Percentiles rank a stretch among this genome's conserved stretches.
phyloP scores from a whole-genome alignment of 2,329 filamentous ascomycete genomes.

The Aspergillus oerlinghausenensis region DNA sequence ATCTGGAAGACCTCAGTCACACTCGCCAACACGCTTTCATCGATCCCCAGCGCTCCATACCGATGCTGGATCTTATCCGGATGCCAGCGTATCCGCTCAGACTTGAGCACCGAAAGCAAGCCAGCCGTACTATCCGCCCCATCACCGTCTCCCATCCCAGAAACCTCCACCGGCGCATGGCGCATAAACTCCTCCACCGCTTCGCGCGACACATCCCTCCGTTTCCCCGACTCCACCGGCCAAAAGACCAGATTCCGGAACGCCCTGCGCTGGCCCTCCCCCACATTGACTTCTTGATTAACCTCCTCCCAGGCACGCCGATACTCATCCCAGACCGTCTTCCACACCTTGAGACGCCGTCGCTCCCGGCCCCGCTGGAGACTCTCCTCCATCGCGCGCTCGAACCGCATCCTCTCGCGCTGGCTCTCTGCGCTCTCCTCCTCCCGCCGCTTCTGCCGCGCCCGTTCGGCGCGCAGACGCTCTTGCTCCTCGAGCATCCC shows the following conservation, averaged over 20 bases:
- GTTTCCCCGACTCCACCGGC: conserved; percentile 64
- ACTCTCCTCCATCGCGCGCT: conserved; percentile 64
- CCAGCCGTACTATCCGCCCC: conserved; percentile 24
- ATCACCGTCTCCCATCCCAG: background rate
- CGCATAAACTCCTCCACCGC: conserved; percentile 67
- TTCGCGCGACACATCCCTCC: conserved; percentile 53
- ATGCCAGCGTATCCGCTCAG: conserved; percentile 90
- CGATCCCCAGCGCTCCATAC: conserved; percentile 66
- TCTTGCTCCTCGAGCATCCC: conserved; percentile 74
- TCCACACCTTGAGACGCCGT: conserved; percentile 42
- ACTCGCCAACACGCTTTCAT: conserved; percentile 65
- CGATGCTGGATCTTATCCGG: conserved; percentile 96
- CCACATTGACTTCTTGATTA: conserved; percentile 17
- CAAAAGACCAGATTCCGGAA: conserved; percentile 56
- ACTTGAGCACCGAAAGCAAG: conserved; percentile 59
- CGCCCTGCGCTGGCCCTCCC: conserved; percentile 9
- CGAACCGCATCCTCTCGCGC: conserved; percentile 42
- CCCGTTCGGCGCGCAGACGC: conserved; percentile 51
- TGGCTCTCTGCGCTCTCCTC: conserved; percentile 27
- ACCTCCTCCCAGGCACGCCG: conserved; percentile 57
- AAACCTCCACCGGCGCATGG: conserved; percentile 39
- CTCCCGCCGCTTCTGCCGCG: conserved; percentile 43
- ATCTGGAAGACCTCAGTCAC: conserved; percentile 92
- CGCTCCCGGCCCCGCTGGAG: conserved; percentile 64
- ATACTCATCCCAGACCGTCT: conserved; percentile 63